These are phyloP conservation scores for Tetramitus jugosus DNA, from an alignment of 208 protist genomes.

Conservation along the genomic window DNA sequence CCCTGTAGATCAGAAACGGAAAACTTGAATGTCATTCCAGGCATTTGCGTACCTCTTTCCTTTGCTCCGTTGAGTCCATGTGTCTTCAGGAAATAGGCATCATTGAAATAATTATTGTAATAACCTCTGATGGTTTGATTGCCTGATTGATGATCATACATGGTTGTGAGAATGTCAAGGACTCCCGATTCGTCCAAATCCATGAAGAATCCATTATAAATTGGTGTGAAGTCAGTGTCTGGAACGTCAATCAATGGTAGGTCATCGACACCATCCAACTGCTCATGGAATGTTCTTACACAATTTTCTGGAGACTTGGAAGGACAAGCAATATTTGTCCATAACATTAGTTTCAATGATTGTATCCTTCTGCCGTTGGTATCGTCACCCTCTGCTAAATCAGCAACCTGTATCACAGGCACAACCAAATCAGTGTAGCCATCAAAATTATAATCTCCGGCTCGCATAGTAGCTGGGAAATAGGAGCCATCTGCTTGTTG, in stretches of 20 bases:
- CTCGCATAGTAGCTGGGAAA: background rate
- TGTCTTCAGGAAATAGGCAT: background rate
- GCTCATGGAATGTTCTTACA: too few species aligned
- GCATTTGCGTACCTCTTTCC: background rate
- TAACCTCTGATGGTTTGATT: background rate
- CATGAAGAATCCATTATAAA: background rate
- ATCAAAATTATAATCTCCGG: background rate
- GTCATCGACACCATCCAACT: too few species aligned
- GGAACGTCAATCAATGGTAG: too few species aligned
- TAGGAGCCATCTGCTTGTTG: too few species aligned
- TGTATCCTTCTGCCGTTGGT: too few species aligned
- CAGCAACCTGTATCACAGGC: too few species aligned
- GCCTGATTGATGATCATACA: background rate
- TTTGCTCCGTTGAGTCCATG: background rate
- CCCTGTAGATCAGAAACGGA: background rate
- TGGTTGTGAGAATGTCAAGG: background rate
- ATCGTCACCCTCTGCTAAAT: too few species aligned
- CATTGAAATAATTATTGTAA: background rate
- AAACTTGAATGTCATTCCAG: background rate
- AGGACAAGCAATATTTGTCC: too few species aligned
- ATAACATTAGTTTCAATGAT: too few species aligned
- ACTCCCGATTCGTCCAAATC: conserved; percentile 9
- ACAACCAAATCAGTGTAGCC: background rate
- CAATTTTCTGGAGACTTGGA: too few species aligned
- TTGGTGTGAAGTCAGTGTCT: too few species aligned